Evolutionary conservation across 2,329 filamentous ascomycete species (phyloP).

Genomic region (Bipolaris oryzae): DNA sequence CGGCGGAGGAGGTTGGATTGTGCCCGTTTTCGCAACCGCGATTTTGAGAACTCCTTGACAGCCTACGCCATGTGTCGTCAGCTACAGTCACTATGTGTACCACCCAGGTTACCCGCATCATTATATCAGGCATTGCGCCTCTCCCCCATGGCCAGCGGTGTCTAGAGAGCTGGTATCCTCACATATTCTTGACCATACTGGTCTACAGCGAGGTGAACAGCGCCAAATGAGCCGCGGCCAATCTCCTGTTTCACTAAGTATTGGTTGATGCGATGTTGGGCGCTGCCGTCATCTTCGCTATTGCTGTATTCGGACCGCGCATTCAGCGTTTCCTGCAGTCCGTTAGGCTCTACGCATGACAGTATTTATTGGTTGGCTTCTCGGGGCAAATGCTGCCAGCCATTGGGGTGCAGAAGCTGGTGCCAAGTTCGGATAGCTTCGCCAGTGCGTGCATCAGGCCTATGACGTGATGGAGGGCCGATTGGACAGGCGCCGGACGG

Average conservation of each 20-base stretch:
- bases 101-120: slow-evolving; percentile 34
- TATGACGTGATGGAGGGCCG: slow-evolving; percentile 1
- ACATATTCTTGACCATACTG: slow-evolving; percentile 94
- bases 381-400: background rate
- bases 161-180: slow-evolving; percentile 51
- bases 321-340: slow-evolving; percentile 80
- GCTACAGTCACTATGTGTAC: slow-evolving; percentile 26
- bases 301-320: slow-evolving; percentile 85
- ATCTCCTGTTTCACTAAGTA: slow-evolving; percentile 95
- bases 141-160: slow-evolving; percentile 4
- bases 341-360: slow-evolving; percentile 1
- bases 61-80: slow-evolving; percentile 64
- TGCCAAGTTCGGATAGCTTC: background rate
- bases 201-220: slow-evolving; percentile 87
- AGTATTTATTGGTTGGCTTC: background rate
- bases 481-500: background rate
- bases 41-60: slow-evolving; percentile 97
- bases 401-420: background rate
- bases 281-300: slow-evolving; percentile 79
- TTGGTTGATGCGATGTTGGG: slow-evolving; percentile 90
- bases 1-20: slow-evolving; percentile 84
- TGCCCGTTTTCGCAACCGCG: slow-evolving; percentile 82
- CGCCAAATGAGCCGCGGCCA: slow-evolving; percentile 92
- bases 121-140: slow-evolving; percentile 13
- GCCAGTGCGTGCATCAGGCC: background rate